phyloP scores from a whole-genome alignment of 1,139 yeast species.

The Yamadazyma kanchanaburiensis region DNA sequence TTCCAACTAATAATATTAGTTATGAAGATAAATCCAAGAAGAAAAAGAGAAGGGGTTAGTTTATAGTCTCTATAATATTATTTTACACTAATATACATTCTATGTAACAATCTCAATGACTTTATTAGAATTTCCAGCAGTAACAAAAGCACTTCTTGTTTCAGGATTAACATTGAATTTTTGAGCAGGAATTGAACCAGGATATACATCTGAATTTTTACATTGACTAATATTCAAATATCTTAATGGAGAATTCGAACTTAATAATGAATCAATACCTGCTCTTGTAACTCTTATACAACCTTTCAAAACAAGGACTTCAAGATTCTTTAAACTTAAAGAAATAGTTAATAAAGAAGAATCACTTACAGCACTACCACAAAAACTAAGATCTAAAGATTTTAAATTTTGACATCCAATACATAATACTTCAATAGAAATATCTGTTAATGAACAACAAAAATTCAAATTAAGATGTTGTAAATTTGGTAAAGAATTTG shows the following conservation, averaged over 20 bases:
- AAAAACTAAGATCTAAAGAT: conserved; percentile 60
- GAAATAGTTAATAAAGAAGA: conserved; percentile 63
- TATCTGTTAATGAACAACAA: conserved; percentile 72
- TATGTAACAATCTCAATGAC: conserved; percentile 53
- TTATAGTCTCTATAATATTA: conserved; percentile 3
- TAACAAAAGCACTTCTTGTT: conserved; percentile 55
- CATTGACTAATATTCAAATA: conserved; percentile 67
- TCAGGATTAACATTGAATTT: conserved; percentile 48
- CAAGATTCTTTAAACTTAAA: conserved; percentile 46
- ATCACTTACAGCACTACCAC: conserved; percentile 80
- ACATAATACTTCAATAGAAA: conserved; percentile 62
- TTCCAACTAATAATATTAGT: conserved; percentile 64
- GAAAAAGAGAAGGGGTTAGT: conserved; percentile 41
- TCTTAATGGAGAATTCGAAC: conserved; percentile 53
- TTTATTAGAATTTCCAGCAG: conserved; percentile 52
- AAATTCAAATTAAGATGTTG: conserved; percentile 60
- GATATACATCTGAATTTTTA: conserved; percentile 55
- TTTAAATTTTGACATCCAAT: conserved; percentile 58
- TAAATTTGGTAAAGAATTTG: conserved; percentile 58
- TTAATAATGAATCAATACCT: conserved; percentile 64
- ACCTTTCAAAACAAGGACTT: conserved; percentile 54
- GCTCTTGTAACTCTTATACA: conserved; percentile 74
- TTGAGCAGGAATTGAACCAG: conserved; percentile 56
- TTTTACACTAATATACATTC: conserved; percentile 5
- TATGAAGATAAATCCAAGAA: conserved; percentile 63